Base-by-base conservation (phyloP, 1,284 basidiomycete species). In the Pascua guehoae region DNA sequence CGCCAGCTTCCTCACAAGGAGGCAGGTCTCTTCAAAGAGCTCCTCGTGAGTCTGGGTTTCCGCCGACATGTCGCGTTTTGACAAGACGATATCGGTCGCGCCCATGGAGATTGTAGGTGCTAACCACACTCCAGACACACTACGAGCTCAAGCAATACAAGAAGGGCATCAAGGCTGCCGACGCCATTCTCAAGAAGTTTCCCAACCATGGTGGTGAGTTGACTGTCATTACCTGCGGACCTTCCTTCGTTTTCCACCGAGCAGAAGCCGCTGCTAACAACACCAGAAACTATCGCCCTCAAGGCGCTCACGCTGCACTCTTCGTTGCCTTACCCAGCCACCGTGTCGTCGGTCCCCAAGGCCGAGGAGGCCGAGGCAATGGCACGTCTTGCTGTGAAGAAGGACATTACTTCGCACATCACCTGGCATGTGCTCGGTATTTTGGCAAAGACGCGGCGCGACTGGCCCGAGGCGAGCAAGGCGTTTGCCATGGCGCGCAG, bases 351-450 rank as follows among this genome's bases (percentile, higher is more conserved):
- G n/a, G 57, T 87, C 10, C 88, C 91, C 65, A 86, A 91, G 81
- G 72, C 74, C 55, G 89, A 88, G 36, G 85, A 86, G 67, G 86
- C 90, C 32, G 88, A 91, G 15, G 67, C 65, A n/a, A 71, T 95
- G 58, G 91, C 96, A 58, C 89, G 89, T 78, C 86, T 89, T 63
- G 96, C 92, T 47, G 84, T 96, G 62, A 85, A 87, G 58, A 83
- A 88, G 60, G 93, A 98, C 79, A 81, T 95, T 58, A 90, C 86
- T 41, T 93, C 89, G 24, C 95, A 98, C 73, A 97, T 99, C 71
- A 89, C 88, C 71, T 98, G 96, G 95, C 96, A 99, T 75, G 94
- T 98, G 60, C 89, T 93, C 69, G 96, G 93, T 46, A 86, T 97
- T 68, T 85, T 95, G 39, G 88, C 92, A 72, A 91, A 93, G 76